phyloP scores from a whole-genome alignment of 1,284 basidiomycete genomes.

The Pseudozyma sp. region DNA sequence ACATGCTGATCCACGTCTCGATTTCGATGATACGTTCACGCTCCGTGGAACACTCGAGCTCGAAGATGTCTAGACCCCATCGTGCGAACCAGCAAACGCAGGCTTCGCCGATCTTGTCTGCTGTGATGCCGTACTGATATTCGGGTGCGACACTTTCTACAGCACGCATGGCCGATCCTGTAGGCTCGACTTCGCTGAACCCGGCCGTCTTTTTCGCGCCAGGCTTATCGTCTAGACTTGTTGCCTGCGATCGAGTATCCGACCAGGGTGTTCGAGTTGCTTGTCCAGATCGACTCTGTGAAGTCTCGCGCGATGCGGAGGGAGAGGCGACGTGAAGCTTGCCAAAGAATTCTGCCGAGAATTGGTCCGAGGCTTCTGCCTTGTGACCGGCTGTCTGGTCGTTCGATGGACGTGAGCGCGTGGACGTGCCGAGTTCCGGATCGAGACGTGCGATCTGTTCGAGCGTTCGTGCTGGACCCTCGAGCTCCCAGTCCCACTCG shows the following conservation, averaged over 20 bases:
- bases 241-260: background rate
- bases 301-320: conserved; percentile 1
- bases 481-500: conserved; percentile 71
- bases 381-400: background rate
- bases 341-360: conserved; percentile 14
- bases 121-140: conserved; percentile 75
- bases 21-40: conserved; percentile 40
- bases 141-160: conserved; percentile 10
- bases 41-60: conserved; percentile 74
- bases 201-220: conserved; percentile 30
- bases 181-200: conserved; percentile 20
- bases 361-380: conserved; percentile 60
- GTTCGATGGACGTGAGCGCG: background rate
- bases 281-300: conserved; percentile 1
- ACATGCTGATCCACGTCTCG: conserved; percentile 40
- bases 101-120: conserved; percentile 90
- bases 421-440: conserved; percentile 1
- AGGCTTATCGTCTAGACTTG: conserved; percentile 18
- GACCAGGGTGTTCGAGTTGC: background rate
- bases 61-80: conserved; percentile 84
- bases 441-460: conserved; percentile 41
- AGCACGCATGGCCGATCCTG: background rate
- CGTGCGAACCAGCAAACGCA: conserved; percentile 86
- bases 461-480: conserved; percentile 71
- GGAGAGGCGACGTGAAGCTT: conserved; percentile 18